Percentiles rank a stretch among this genome's conserved stretches.
Evolutionary conservation across 2,329 filamentous ascomycete genomes (phyloP).

Genomic region (Trichophyton mentagrophytes): DNA sequence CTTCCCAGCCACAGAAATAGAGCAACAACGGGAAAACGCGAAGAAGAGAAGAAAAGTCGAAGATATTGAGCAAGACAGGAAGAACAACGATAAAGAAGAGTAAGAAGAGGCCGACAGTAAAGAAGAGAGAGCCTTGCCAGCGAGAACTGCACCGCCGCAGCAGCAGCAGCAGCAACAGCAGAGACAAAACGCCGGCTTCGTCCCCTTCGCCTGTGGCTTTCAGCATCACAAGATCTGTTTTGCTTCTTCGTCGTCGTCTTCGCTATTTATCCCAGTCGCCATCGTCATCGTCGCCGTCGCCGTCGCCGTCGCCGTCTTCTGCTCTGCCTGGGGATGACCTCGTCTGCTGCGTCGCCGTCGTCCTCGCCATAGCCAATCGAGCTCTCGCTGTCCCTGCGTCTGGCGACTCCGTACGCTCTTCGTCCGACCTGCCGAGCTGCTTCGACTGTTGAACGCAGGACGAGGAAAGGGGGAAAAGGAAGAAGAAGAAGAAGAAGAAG

Average conservation of each 20-base stretch:
- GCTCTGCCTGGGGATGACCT: slow-evolving; percentile 3
- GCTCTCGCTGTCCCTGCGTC: slow-evolving; percentile 1
- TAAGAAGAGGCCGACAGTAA: neutral
- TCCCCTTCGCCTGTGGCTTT: neutral
- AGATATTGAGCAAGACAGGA: neutral
- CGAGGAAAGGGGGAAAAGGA: too few species aligned
- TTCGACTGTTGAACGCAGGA: too few species aligned
- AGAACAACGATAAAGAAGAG: neutral
- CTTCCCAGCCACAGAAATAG: neutral
- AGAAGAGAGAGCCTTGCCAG: neutral
- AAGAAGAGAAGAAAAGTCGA: neutral
- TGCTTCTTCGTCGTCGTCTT: too few species aligned
- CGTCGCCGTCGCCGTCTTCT: neutral
- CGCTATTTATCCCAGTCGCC: neutral
- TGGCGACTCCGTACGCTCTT: neutral
- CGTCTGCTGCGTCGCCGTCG: neutral
- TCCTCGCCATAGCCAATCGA: slow-evolving; percentile 2
- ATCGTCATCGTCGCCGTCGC: neutral
- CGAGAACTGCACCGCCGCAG: neutral
- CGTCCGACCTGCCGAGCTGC: neutral
- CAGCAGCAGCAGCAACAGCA: neutral
- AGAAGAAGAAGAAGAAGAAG: too few species aligned
- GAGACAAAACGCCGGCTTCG: neutral
- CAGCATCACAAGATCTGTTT: neutral
- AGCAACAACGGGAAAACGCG: neutral